phyloP scores from a whole-genome alignment of 495 filamentous ascomycete species.

The Massariosphaeria phaeospora region DNA sequence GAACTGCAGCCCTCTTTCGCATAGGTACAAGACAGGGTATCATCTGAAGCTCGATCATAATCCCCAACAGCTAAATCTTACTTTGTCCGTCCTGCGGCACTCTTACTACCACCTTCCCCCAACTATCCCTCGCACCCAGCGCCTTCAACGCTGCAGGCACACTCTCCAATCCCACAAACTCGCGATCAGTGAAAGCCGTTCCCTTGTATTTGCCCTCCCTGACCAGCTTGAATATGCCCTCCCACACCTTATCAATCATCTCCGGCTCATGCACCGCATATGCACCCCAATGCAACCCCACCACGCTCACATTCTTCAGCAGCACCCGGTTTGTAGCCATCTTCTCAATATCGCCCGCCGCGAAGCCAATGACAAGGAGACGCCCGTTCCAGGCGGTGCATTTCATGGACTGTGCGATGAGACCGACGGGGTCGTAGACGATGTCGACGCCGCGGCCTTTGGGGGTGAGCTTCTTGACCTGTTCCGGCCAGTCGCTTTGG shows the following conservation, averaged over 20 bases:
- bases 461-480: conserved; percentile 70
- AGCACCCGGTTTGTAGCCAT: conserved; percentile 85
- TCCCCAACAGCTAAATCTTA: conserved; percentile 23
- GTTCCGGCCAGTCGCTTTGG: conserved; percentile 65
- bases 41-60: too few relatives aligned
- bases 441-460: conserved; percentile 75
- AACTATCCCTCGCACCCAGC: conserved; percentile 74
- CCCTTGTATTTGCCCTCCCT: conserved; percentile 71
- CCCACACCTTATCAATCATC: conserved; percentile 70
- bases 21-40: too few relatives aligned
- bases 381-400: conserved; percentile 89
- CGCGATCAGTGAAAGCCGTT: conserved; percentile 75
- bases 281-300: conserved; percentile 87
- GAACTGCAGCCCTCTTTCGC: too few relatives aligned
- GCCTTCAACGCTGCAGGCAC: conserved; percentile 71
- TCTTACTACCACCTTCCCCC: conserved; percentile 94
- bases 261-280: conserved; percentile 70
- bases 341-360: conserved; percentile 84
- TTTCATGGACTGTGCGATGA: conserved; percentile 78
- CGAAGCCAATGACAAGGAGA: conserved; percentile 84
- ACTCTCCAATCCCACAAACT: conserved; percentile 75
- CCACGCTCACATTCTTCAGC: conserved; percentile 87
- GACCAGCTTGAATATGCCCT: conserved; percentile 72
- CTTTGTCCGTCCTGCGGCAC: conserved; percentile 54
- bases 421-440: conserved; percentile 83